Conservation (phyloP, 2,329 filamentous ascomycete species). For the Bipolaris bicolor region DNA sequence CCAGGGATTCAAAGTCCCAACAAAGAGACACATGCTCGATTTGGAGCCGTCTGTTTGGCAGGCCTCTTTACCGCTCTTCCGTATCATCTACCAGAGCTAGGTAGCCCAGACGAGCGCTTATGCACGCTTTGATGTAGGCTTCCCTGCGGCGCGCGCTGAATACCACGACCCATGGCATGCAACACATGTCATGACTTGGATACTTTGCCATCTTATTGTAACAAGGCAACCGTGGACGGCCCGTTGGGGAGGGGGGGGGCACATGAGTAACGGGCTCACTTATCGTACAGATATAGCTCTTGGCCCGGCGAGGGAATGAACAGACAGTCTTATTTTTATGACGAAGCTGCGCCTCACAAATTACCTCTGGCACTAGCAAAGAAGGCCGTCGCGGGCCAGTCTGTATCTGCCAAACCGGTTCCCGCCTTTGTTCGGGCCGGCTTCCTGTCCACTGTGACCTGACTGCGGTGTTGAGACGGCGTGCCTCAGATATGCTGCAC, state of each 20-base stretch:
- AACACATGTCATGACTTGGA: conserved; percentile 20
- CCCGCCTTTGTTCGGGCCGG: conserved; percentile 35
- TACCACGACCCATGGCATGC: conserved; percentile 39
- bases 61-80: conserved; percentile 48
- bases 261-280: too few relatives aligned
- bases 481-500: conserved; percentile 29
- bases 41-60: conserved; percentile 34
- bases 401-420: conserved; percentile 16
- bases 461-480: conserved; percentile 18
- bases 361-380: conserved; percentile 11
- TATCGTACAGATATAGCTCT: conserved; percentile 18
- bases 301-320: not conserved
- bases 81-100: conserved; percentile 40
- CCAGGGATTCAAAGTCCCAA: conserved; percentile 34
- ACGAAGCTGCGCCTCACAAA: not conserved
- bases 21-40: conserved; percentile 38
- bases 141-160: conserved; percentile 32
- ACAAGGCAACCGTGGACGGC: too few relatives aligned
- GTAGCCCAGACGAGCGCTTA: conserved; percentile 42
- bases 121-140: conserved; percentile 43
- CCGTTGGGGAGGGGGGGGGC: too few relatives aligned
- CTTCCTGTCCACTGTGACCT: conserved; percentile 26
- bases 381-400: conserved; percentile 22
- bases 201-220: conserved; percentile 1
- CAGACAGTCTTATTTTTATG: not conserved